Base-by-base conservation (phyloP, 441 rosid species). In the Iberis amara region DNA sequence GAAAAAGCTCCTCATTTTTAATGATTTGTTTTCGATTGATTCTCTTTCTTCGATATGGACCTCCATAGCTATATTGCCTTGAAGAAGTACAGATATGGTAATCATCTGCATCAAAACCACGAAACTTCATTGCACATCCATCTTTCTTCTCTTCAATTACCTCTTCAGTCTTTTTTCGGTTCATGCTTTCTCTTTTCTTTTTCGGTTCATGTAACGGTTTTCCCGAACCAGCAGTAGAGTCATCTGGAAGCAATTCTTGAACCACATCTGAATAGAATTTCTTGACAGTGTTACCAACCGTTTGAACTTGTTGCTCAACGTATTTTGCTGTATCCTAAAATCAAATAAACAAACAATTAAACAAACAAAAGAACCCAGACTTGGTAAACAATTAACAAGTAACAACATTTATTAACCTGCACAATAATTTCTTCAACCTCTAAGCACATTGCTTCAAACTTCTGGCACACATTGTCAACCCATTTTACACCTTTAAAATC, bases 361-460 rank as follows among this genome's bases (percentile, higher is more conserved):
- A 4, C 46, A 39, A 13, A 0, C 13, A 28, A 28, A 28, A 2
- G 32, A 28, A 28, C 1, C 32, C 0, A 28, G 1, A 28, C 6
- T 2, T 7, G 4, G 32, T 7, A 28, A 13, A 27, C 8, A 48
- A 26, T 4, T 6, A 6, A 30, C 15, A 32, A 8, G 7, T 4
- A 13, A 41, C 23, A 55, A 61, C 47, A 46, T 54, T 41, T 35
- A 47, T 41, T 33, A 69, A 85, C 94, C 96, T 82, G 82, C 44
- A 76, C 81, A 59, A 88, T 71, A 61, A 77, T 71, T 46, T 88
- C 94, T 79, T 88, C 96, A 39, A 82, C 89, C 73, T 88, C 94
- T 74, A 85, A 74, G 70, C 85, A 85, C 85, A 85, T 76, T 56
- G 85, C 77, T 78, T 88, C 94, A 69, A 80, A 88, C 80, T 82